Conservation (phyloP, 208 protist genomes). For the Naegleria lovaniensis region DNA sequence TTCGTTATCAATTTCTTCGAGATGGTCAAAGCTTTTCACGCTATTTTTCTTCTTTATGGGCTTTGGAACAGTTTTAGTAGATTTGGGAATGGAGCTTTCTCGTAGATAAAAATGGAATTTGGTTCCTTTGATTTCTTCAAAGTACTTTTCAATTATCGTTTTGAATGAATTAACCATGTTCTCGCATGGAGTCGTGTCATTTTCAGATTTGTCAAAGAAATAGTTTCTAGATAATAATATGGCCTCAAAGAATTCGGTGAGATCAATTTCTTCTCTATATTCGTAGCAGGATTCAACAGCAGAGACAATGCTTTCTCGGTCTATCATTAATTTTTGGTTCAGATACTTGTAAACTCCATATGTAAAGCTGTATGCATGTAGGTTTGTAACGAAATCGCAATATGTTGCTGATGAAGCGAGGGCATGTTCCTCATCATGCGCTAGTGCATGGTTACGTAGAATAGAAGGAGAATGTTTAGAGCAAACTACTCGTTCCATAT, state of each 20-base stretch:
- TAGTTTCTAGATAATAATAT: neutral
- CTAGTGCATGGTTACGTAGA: neutral
- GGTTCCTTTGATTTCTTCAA: neutral
- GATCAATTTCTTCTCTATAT: conserved; percentile 14
- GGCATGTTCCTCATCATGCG: neutral
- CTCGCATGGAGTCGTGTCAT: neutral
- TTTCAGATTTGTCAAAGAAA: neutral
- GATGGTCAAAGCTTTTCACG: neutral
- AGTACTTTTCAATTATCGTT: neutral
- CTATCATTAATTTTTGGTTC: neutral
- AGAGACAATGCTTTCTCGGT: neutral
- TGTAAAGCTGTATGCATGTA: neutral
- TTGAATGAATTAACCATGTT: neutral
- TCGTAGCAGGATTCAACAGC: conserved; percentile 11
- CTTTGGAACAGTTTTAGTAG: neutral
- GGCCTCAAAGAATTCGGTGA: conserved; percentile 12
- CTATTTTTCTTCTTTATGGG: neutral
- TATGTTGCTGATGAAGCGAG: neutral
- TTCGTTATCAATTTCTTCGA: neutral
- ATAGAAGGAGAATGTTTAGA: neutral
- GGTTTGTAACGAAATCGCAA: neutral
- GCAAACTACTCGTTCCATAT: neutral
- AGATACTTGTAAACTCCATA: conserved; percentile 15
- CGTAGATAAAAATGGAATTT: conserved; percentile 9
- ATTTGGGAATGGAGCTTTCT: neutral